A percentile compares a stretch with the other conserved stretches of the same genome.
phyloP scores from a whole-genome alignment of 192 early-diverging fungal species.

The Phlyctochytrium planicorne region DNA sequence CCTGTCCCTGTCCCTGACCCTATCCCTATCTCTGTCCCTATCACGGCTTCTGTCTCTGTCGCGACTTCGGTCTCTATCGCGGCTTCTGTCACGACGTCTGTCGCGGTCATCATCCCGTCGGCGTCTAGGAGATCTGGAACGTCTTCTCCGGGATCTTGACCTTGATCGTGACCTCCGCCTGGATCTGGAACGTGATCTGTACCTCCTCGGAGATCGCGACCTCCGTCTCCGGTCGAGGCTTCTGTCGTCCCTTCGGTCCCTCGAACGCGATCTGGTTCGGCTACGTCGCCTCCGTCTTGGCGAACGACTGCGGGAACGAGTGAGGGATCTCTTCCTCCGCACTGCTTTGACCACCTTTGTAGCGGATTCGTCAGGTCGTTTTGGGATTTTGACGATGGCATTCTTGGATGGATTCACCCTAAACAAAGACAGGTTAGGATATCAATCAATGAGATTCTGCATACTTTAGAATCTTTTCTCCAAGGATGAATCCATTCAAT shows the following conservation, averaged over 20 bases:
- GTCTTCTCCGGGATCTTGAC: conserved; percentile 10
- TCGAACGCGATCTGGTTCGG: conserved; percentile 29
- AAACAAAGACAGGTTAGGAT: conserved; percentile 7
- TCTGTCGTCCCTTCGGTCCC: background rate
- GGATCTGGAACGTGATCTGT: conserved; percentile 13
- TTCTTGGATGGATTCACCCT: conserved; percentile 77
- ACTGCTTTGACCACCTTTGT: conserved; percentile 54
- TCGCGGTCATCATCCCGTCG: too few species aligned
- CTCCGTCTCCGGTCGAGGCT: conserved; percentile 24
- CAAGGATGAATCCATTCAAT: conserved; percentile 65
- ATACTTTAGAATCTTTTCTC: conserved; percentile 63
- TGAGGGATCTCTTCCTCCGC: conserved; percentile 36
- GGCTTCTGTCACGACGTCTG: conserved; percentile 28
- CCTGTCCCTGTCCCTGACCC: conserved; percentile 20
- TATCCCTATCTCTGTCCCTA: conserved; percentile 29
- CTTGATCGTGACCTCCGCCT: conserved; percentile 8
- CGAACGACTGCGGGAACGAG: conserved; percentile 23
- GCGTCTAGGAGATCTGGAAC: too few species aligned
- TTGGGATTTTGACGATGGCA: conserved; percentile 66
- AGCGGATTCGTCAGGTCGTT: conserved; percentile 46
- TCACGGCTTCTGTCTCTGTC: conserved; percentile 23
- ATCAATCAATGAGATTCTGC: background rate
- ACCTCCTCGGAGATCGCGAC: conserved; percentile 20
- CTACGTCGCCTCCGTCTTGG: background rate
- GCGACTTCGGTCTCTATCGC: conserved; percentile 42